A percentile compares a stretch with the other conserved stretches of the same genome.
These are phyloP conservation scores for Epipyxis sp. DNA, from an alignment of 108 stramenopile genomes.

Conservation along the genomic window DNA sequence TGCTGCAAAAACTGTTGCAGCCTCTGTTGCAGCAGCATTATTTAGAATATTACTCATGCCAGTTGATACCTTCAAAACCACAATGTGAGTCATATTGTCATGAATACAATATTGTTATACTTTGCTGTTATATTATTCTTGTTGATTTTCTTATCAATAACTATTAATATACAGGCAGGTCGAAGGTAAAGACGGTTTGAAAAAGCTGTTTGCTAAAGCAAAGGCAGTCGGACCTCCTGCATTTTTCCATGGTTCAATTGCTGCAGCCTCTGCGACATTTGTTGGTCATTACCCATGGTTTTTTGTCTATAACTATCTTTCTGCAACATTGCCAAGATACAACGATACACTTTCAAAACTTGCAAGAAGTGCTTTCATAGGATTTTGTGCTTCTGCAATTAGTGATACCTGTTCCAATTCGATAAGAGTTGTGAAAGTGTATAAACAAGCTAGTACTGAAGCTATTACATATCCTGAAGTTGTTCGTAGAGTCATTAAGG, in stretches of 20 bases:
- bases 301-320: slow-evolving; percentile 69
- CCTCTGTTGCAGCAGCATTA: slow-evolving; percentile 67
- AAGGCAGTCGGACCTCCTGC: slow-evolving; percentile 53
- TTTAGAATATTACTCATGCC: slow-evolving; percentile 88
- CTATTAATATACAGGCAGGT: not conserved
- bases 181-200: slow-evolving; percentile 31
- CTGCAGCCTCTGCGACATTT: slow-evolving; percentile 72
- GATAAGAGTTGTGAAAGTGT: slow-evolving; percentile 96
- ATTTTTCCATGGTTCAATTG: slow-evolving; percentile 75
- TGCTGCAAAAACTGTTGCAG: slow-evolving; percentile 49
- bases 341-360: slow-evolving; percentile 49
- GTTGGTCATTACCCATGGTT: slow-evolving; percentile 73
- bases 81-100: slow-evolving; percentile 66
- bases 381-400: slow-evolving; percentile 41
- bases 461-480: slow-evolving; percentile 80
- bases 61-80: slow-evolving; percentile 89
- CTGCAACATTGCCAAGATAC: slow-evolving; percentile 37
- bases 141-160: not conserved
- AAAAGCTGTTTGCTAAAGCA: slow-evolving; percentile 12
- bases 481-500: slow-evolving; percentile 72
- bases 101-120: not conserved
- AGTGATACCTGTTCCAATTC: slow-evolving; percentile 83
- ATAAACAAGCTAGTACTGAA: slow-evolving; percentile 87
- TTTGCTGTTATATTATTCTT: not conserved
- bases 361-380: slow-evolving; percentile 46